Evolutionary conservation across 2,329 filamentous ascomycete genomes (phyloP).

Genomic region (Hymenoscyphus occultus): DNA sequence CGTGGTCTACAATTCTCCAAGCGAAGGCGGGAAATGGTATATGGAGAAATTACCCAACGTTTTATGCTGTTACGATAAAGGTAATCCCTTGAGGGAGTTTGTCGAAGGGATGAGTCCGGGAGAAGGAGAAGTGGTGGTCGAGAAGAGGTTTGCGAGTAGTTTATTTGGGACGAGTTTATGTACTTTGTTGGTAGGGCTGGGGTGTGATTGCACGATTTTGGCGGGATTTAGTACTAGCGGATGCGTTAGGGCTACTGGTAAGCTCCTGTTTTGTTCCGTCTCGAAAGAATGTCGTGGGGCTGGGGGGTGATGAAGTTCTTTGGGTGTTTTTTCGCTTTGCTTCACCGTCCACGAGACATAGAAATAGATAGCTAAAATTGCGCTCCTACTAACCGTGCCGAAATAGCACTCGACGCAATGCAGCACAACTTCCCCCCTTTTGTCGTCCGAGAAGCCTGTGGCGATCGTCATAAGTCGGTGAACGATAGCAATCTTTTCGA

Average conservation of each 20-base stretch:
- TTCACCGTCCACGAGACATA: background rate
- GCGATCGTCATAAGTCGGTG: slow-evolving; percentile 44
- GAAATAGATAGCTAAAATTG: too few relatives aligned
- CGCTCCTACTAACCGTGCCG: background rate
- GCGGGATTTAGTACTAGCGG: slow-evolving; percentile 48
- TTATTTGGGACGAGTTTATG: slow-evolving; percentile 46
- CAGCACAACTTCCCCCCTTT: slow-evolving; percentile 43
- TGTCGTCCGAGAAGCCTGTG: slow-evolving; percentile 45
- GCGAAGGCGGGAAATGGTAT: slow-evolving; percentile 17
- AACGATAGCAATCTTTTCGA: slow-evolving; percentile 48
- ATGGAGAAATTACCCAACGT: slow-evolving; percentile 19
- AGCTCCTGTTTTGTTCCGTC: background rate
- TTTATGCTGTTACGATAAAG: slow-evolving; percentile 16
- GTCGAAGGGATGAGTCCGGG: slow-evolving; percentile 13
- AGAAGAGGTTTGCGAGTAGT: slow-evolving; percentile 44
- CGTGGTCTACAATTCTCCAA: slow-evolving; percentile 16
- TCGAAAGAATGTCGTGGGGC: too few relatives aligned
- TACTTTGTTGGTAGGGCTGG: slow-evolving; percentile 40
- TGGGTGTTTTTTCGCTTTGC: background rate
- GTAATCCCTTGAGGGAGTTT: slow-evolving; percentile 19
- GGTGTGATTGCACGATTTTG: slow-evolving; percentile 44
- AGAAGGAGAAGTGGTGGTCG: slow-evolving; percentile 37
- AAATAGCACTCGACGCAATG: slow-evolving; percentile 43
- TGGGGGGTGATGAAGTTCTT: background rate
- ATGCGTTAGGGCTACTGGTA: slow-evolving; percentile 42